phyloP scores from a whole-genome alignment of 352 stramenopile species.

The Pythium graminicola region DNA sequence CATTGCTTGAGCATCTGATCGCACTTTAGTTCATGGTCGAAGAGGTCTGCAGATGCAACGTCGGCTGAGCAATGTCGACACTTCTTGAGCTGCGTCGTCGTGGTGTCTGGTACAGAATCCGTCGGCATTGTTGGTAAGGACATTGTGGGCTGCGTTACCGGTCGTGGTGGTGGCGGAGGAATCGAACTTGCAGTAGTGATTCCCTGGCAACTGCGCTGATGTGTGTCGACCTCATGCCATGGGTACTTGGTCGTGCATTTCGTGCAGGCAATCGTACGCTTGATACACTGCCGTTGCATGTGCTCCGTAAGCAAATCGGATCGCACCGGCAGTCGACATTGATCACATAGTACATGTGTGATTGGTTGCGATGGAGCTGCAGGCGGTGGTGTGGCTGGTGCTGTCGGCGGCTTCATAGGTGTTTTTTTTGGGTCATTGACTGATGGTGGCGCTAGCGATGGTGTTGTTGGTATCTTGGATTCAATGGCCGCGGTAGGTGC shows the following conservation, averaged over 20 bases:
- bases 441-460: not conserved
- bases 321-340: slow-evolving; percentile 47
- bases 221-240: slow-evolving; percentile 38
- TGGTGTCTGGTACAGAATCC: not conserved
- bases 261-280: slow-evolving; percentile 36
- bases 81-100: slow-evolving; percentile 33
- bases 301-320: slow-evolving; percentile 45
- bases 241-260: slow-evolving; percentile 36
- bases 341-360: slow-evolving; percentile 27
- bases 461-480: not conserved
- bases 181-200: not conserved
- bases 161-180: not conserved
- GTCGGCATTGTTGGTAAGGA: not conserved
- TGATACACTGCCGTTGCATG: slow-evolving; percentile 48
- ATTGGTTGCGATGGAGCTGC: not conserved
- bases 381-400: not conserved
- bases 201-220: slow-evolving; percentile 21
- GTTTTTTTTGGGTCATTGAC: not conserved
- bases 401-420: not conserved
- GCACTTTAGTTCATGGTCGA: slow-evolving; percentile 70
- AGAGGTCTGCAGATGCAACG: slow-evolving; percentile 35
- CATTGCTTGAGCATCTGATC: slow-evolving; percentile 81
- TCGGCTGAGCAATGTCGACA: slow-evolving; percentile 59
- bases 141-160: not conserved
- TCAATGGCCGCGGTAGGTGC: not conserved